Conservation (phyloP, 257 asterid species). For the Fraxinus americana region DNA sequence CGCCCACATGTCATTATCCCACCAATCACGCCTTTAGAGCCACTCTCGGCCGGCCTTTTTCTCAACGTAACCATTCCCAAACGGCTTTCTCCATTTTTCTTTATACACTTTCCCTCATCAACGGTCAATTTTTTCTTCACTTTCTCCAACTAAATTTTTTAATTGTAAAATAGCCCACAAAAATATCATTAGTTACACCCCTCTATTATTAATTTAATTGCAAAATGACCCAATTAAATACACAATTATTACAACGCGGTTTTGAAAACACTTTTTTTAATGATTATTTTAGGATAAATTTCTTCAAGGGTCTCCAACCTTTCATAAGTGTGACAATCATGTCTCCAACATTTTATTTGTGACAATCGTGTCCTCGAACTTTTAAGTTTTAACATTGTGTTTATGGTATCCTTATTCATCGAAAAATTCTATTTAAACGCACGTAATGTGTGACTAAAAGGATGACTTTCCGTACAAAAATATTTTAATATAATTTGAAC, state of each 20-base stretch:
- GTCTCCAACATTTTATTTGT: not conserved
- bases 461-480: too few relatives aligned
- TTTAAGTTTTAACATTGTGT: not conserved
- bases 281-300: too few relatives aligned
- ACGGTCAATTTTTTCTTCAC: slow-evolving; percentile 32
- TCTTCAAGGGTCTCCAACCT: not conserved
- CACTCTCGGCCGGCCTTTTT: not conserved
- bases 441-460: too few relatives aligned
- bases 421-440: not conserved
- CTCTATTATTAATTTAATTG: not conserved
- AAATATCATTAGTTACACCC: not conserved
- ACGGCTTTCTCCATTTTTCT: not conserved
- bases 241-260: slow-evolving; percentile 47
- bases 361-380: not conserved
- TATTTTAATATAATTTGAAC: too few relatives aligned
- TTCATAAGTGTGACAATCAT: too few relatives aligned
- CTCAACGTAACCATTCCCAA: not conserved
- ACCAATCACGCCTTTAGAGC: slow-evolving; percentile 19
- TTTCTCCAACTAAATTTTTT: slow-evolving; percentile 1
- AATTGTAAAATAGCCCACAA: not conserved
- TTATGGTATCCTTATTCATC: too few relatives aligned
- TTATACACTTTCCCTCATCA: slow-evolving; percentile 40
- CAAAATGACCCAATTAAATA: slow-evolving; percentile 22
- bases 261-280: not conserved
- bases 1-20: not conserved